Evolutionary conservation across 352 stramenopile species (phyloP), one percentile per base, ranked within the genome.

Genomic region (Saprolegnia diclina): DNA sequence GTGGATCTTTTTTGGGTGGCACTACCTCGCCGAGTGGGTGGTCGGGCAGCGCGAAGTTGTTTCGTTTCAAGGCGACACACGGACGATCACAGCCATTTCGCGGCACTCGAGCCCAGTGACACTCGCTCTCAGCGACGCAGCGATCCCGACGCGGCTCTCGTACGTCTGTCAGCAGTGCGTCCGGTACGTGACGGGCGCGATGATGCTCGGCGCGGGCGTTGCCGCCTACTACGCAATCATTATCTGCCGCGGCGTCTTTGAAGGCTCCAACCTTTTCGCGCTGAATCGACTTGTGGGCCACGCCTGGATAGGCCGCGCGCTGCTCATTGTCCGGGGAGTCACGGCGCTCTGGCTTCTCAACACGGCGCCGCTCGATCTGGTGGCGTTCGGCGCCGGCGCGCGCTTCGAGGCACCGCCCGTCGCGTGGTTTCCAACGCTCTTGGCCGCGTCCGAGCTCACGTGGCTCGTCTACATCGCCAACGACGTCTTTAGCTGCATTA

Each of bases 391-490:
- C 18, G 18, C 24, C 32, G 61, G 11, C 21, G 6, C 38, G n/a
- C 16, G 29, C 18, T 59, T 67, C 61, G 61, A 22, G 11, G 13
- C 38, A 5, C 37, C 38, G 7, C 45, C 6, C 6, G 11, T 22
- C 16, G 13, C 21, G 5, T 67, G 61, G 61, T 35, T 19, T 22
- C 48, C 16, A 37, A 67, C 61, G 18, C 18, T 67, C 19, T 56
- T 59, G 35, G 29, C 61, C 24, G 19, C 10, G 21, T 21, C 26
- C 10, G 61, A 67, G 5, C 14, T 67, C 40, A 67, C 40, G 21
- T 67, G 61, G 61, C 14, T 57, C 13, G 38, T 67, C 4, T 67
- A 67, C 61, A 59, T 67, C 32, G 1, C 40, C 38, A 67, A 67
- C 50, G 61, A 67, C 5, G 11, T 57, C 11, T 37, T 67, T 42